Evolutionary conservation across 352 stramenopile genomes (phyloP).

Genomic region (Globisporangium nunn): DNA sequence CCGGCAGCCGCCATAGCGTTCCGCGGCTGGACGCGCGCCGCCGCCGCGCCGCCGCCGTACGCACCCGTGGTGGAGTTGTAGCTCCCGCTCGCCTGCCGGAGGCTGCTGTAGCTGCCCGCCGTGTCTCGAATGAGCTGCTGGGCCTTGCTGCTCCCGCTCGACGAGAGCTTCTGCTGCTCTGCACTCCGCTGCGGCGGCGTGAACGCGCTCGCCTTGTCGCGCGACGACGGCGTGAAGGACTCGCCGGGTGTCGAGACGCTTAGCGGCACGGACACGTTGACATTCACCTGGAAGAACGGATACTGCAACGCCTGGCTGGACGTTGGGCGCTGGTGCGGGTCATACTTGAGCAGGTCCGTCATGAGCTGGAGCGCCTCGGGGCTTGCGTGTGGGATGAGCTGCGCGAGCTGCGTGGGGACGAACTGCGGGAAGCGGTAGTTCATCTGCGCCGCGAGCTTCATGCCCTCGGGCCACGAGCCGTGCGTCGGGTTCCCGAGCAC

Average conservation of each 20-base stretch:
- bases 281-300: conserved; percentile 90
- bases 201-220: conserved; percentile 35
- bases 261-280: conserved; percentile 69
- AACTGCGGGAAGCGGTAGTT: conserved; percentile 96
- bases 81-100: conserved; percentile 21
- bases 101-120: conserved; percentile 27
- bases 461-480: conserved; percentile 90
- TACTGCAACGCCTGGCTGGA: conserved; percentile 93
- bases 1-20: conserved; percentile 67
- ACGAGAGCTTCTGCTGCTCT: conserved; percentile 24
- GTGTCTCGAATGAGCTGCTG: conserved; percentile 33
- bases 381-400: conserved; percentile 89
- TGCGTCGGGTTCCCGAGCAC: conserved; percentile 91
- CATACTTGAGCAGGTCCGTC: conserved; percentile 89
- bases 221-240: conserved; percentile 9
- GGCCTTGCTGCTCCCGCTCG: conserved; percentile 34
- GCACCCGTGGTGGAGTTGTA: conserved; percentile 9
- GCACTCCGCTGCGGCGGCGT: conserved; percentile 54
- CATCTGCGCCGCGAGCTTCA: conserved; percentile 94
- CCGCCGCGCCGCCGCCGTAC: conserved; percentile 16
- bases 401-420: conserved; percentile 79
- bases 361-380: conserved; percentile 90
- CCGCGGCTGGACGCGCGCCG: conserved; percentile 39
- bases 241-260: conserved; percentile 58
- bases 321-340: conserved; percentile 90